phyloP scores from a whole-genome alignment of 2,329 filamentous ascomycete genomes.

The Colletotrichum cuscutae region DNA sequence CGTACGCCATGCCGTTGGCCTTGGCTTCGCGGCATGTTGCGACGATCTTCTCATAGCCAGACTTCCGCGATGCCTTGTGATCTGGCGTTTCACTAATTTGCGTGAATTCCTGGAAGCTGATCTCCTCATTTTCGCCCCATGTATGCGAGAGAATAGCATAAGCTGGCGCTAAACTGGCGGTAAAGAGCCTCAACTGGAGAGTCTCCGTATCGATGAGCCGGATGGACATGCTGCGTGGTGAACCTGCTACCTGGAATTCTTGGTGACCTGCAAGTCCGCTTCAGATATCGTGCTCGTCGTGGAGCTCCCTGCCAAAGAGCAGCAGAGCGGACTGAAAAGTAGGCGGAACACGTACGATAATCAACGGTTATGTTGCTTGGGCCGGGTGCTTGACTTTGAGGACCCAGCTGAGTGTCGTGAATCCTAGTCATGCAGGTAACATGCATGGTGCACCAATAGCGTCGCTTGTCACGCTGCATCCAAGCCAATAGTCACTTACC shows the following conservation, averaged over 20 bases:
- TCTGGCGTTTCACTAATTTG: constrained; percentile 18
- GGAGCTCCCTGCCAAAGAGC: background rate
- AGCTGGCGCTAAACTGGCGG: constrained; percentile 31
- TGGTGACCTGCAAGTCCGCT: background rate
- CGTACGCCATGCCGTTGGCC: constrained; percentile 23
- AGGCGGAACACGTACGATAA: background rate
- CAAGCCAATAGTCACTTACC: background rate
- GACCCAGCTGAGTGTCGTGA: background rate
- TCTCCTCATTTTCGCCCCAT: constrained; percentile 38
- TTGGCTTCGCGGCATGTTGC: constrained; percentile 13
- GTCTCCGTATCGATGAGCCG: constrained; percentile 35
- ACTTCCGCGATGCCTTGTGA: constrained; percentile 23
- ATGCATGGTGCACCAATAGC: background rate
- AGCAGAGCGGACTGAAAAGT: background rate
- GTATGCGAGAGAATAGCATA: constrained; percentile 44
- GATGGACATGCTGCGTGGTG: constrained; percentile 24
- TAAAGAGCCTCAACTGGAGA: constrained; percentile 23
- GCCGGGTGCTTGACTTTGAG: no score
- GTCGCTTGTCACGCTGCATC: background rate
- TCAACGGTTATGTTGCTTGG: no score
- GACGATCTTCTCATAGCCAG: constrained; percentile 30
- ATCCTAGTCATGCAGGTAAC: background rate
- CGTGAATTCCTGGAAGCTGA: constrained; percentile 12
- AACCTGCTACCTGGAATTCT: background rate
- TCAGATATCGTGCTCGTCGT: background rate